Evolutionary conservation across 176 grass and related monocot species (phyloP).

Genomic region (Eremochloa ophiuroides): DNA sequence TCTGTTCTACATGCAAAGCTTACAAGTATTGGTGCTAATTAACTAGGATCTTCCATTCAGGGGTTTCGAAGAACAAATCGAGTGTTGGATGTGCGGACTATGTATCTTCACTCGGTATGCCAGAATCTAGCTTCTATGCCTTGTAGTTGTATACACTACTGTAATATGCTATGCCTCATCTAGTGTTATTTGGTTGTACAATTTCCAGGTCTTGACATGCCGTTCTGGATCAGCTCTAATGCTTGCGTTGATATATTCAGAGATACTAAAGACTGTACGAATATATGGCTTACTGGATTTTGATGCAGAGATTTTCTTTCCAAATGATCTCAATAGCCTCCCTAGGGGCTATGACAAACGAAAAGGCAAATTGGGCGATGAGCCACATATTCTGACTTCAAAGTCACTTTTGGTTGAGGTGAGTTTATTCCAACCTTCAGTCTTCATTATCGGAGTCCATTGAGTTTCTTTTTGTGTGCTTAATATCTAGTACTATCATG

Average conservation of each 20-base stretch:
- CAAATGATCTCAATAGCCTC: conserved; percentile 46
- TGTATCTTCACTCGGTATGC: conserved; percentile 93
- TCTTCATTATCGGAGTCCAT: background rate
- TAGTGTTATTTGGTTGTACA: conserved; percentile 12
- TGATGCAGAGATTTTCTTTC: conserved; percentile 77
- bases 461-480: conserved; percentile 4
- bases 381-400: conserved; percentile 77
- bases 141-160: background rate
- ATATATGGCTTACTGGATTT: conserved; percentile 70
- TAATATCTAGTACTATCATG: background rate
- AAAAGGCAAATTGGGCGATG: conserved; percentile 55
- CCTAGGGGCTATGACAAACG: conserved; percentile 88
- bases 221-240: conserved; percentile 72
- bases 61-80: conserved; percentile 63
- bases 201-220: conserved; percentile 69
- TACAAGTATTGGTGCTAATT: background rate
- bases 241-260: conserved; percentile 89
- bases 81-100: conserved; percentile 41
- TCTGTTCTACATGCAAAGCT: background rate
- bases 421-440: conserved; percentile 15
- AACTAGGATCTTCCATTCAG: conserved; percentile 26
- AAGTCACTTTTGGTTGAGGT: conserved; percentile 75
- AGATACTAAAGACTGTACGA: conserved; percentile 67
- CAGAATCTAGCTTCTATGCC: background rate
- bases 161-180: background rate